Evolutionary conservation across 306 rosid genomes (phyloP), one percentile per base, ranked within the genome.

Genomic region (Hippophae tibetana): DNA sequence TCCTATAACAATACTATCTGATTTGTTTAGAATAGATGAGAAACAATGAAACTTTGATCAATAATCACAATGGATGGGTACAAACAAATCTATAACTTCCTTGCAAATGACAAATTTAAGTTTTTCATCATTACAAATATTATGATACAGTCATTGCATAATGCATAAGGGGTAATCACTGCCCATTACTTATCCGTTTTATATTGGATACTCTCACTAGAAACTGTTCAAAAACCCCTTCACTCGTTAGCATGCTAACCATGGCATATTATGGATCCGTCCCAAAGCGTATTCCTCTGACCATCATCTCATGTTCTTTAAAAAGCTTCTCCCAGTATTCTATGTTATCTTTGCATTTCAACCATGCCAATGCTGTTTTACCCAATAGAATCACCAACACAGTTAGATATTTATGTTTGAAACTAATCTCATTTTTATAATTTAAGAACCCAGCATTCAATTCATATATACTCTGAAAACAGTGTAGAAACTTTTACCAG

Each of bases 241-340:
- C 87, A 10, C 57, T 61, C 50, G 82, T 52, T 40, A 85, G 54
- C 79, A 87, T 63, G 75, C 89, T 87, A 13, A 87, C 4, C 67
- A 95, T 76, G 2, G 64, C 62, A 69, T 72, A 79, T 60, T 49
- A 79, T 3, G 73, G 41, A 66, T 60, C 75, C 38, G 23, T 79
- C 44, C 92, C 98, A 63, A 90, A 90, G 48, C 70, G 72, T 43
- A 45, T 50, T 41, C 98, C 98, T 73, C 92, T 80, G 26, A 62
- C 69, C 58, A 47, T 13, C 31, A 83, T 69, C 47, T 74, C 81
- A 14, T 63, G 5, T 44, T 78, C 82, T 57, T 60, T 76, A 59
- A 87, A 45, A 57, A 69, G 71, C 61, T 52, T 62, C 60, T 54
- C 73, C 23, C 78, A 66, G 52, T 85, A 77, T 69, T 79, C 77